phyloP scores from a whole-genome alignment of 345 rosid genomes.

The Citrus glauca region DNA sequence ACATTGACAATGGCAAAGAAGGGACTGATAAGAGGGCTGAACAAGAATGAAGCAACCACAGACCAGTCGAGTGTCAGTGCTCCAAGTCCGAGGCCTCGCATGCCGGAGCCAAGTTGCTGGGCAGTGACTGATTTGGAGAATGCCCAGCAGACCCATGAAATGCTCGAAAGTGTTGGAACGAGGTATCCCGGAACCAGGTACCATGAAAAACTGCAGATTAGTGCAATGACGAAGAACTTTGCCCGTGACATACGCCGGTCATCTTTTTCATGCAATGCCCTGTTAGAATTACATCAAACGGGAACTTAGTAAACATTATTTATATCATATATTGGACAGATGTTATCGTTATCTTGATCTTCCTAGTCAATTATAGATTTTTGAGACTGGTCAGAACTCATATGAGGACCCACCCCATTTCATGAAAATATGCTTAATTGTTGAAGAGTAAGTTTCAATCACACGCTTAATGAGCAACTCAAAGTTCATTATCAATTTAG shows the following conservation, averaged over 20 bases:
- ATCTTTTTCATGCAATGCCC: constrained; percentile 91
- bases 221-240: constrained; percentile 77
- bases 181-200: constrained; percentile 74
- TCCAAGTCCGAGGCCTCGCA: constrained; percentile 79
- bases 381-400: background rate
- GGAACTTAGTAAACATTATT: background rate
- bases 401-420: background rate
- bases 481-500: background rate
- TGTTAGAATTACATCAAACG: constrained; percentile 16
- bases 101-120: constrained; percentile 87
- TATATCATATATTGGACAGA: no score
- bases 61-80: constrained; percentile 87
- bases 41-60: constrained; percentile 69
- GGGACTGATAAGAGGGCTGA: constrained; percentile 79
- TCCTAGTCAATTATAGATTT: background rate
- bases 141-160: constrained; percentile 90
- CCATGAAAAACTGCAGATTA: constrained; percentile 75
- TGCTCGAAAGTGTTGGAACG: constrained; percentile 68
- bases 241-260: constrained; percentile 62
- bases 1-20: constrained; percentile 81
- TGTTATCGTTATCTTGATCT: background rate
- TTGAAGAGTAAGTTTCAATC: background rate
- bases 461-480: background rate
- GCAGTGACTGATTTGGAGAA: constrained; percentile 77
- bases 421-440: background rate